Evolutionary conservation across 768 basidiomycete genomes (phyloP).

Genomic region (Xanthoconium purpureum): DNA sequence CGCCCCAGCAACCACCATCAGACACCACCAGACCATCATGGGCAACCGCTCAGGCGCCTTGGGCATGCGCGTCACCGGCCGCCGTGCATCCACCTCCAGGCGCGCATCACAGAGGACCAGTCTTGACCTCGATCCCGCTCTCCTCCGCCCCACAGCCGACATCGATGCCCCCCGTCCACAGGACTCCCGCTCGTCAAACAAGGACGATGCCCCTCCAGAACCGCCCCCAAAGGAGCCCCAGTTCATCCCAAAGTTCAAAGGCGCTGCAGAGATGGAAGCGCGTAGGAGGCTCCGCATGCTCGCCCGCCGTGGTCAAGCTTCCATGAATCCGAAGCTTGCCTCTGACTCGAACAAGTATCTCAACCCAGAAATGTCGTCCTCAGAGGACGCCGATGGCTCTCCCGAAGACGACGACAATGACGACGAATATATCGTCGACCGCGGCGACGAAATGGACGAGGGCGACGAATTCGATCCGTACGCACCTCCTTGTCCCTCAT

Average conservation of each 20-base stretch:
- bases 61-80: conserved; percentile 75
- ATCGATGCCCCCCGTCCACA: too few relatives aligned
- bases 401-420: conserved; percentile 49
- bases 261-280: conserved; percentile 84
- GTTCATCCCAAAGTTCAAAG: conserved; percentile 77
- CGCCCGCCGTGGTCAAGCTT: conserved; percentile 47
- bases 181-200: too few relatives aligned
- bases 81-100: conserved; percentile 52
- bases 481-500: conserved; percentile 27
- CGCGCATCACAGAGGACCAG: conserved; percentile 36
- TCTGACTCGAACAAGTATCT: conserved; percentile 36
- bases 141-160: conserved; percentile 16
- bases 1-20: conserved; percentile 46
- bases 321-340: conserved; percentile 23
- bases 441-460: conserved; percentile 54
- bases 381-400: conserved; percentile 48
- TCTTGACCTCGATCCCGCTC: background rate
- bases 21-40: conserved; percentile 89
- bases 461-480: conserved; percentile 81
- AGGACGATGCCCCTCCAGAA: conserved; percentile 19
- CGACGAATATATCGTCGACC: conserved; percentile 48
- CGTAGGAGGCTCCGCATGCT: conserved; percentile 64
- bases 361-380: conserved; percentile 49
- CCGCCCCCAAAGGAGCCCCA: conserved; percentile 51
- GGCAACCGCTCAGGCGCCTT: conserved; percentile 65